Base-by-base conservation (phyloP, 1,139 yeast genomes). In the Magnusiomyces suaveolens region DNA sequence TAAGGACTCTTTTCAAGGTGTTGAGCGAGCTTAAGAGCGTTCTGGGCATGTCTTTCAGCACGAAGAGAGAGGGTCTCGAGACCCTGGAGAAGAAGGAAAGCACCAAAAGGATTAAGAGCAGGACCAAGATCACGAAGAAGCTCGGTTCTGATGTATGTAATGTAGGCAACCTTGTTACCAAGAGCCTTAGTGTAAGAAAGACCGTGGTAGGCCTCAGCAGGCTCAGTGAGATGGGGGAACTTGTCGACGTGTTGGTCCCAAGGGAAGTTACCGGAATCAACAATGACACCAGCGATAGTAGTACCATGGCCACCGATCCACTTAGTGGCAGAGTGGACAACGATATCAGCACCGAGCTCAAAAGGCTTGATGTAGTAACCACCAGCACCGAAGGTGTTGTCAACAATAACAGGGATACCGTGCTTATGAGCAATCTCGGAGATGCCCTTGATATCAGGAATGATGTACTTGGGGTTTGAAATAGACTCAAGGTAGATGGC, bases 261-360 rank as follows among this genome's bases (percentile, higher is more conserved):
- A 64, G 92, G 94, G 78, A 92, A 92, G 59, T 84, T 87, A 63
- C 97, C 97, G 46, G 89, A 80, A 70, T 87, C 97, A 54, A 92
- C 78, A 61, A 92, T 78, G 54, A 84, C 87, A 75, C 98, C 98
- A 53, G 87, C 97, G 70, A 92, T 83, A 53, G 97, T 87, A 57
- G 89, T 89, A 67, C 97, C 97, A 69, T 90, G 97, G 59, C 97
- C 98, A 62, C 96, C 96, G 63, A 92, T 89, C 96, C 97, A 92
- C 72, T 92, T 92, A 56, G 97, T 92, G 54, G 97, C 96, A 56
- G 97, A 89, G 72, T 90, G 96, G 26, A 79, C 76, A 38, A 81
- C 79, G 59, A 88, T 84, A 68, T 88, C 95, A 47, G 88, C 97
- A 62, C 97, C 97, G 65, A 80, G 86, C 59, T 84, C 86, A 62